These are phyloP conservation scores for Thraustochytrium sp. DNA, from an alignment of 352 stramenopile genomes.

Conservation along the genomic window DNA sequence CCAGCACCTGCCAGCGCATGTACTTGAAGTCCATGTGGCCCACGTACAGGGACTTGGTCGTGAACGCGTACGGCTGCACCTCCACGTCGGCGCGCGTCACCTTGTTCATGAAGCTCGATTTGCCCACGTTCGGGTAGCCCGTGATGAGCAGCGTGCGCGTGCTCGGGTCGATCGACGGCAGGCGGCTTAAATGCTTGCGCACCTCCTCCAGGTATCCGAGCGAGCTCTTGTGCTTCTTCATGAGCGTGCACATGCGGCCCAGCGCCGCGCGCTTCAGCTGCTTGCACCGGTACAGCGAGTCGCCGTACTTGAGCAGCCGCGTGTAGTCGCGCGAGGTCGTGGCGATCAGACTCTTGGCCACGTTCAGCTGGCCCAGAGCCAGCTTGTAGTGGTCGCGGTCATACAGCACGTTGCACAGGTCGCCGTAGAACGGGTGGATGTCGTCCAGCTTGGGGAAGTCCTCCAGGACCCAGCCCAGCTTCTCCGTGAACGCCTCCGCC, in stretches of 20 bases:
- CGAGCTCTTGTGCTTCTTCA: slow-evolving; percentile 97
- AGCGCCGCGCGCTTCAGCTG: slow-evolving; percentile 98
- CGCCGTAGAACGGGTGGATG: slow-evolving; percentile 97
- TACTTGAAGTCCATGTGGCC: slow-evolving; percentile 99
- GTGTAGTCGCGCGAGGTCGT: slow-evolving; percentile 97
- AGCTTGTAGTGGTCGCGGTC: slow-evolving; percentile 99
- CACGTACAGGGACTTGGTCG: slow-evolving; percentile 99
- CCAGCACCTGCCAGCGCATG: slow-evolving; percentile 95
- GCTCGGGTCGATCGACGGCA: slow-evolving; percentile 97
- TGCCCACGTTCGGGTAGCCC: slow-evolving; percentile 99
- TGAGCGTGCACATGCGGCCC: slow-evolving; percentile 95
- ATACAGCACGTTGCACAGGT: slow-evolving; percentile 99
- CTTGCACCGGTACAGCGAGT: slow-evolving; percentile 99
- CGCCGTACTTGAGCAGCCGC: slow-evolving; percentile 98
- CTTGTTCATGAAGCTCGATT: slow-evolving; percentile 99
- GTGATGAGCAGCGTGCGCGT: slow-evolving; percentile 96
- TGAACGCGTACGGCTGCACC: slow-evolving; percentile 98
- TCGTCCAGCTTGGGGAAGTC: slow-evolving; percentile 98
- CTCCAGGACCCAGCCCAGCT: slow-evolving; percentile 91
- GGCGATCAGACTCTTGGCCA: slow-evolving; percentile 92
- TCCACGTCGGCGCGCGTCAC: slow-evolving; percentile 98
- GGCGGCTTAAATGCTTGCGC: slow-evolving; percentile 95
- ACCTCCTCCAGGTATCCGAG: slow-evolving; percentile 95
- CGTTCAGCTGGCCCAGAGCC: slow-evolving; percentile 97
- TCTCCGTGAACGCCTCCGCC: slow-evolving; percentile 97